Evolutionary conservation across 805 yeast species (phyloP).

Genomic region (Candida jianshihensis): DNA sequence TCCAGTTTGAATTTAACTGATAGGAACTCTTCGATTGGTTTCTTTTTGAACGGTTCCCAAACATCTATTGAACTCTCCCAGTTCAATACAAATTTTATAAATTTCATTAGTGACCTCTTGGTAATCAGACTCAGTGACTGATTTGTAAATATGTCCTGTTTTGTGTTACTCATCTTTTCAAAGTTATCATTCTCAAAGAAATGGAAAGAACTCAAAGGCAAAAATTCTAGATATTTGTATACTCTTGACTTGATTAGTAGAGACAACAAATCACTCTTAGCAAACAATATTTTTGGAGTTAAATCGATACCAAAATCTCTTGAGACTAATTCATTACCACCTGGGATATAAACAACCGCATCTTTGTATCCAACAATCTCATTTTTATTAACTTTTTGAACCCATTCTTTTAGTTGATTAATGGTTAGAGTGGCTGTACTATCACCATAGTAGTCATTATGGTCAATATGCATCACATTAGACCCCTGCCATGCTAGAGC

Average conservation of each 20-base stretch:
- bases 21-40: slow-evolving; percentile 55
- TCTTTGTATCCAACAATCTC: slow-evolving; percentile 41
- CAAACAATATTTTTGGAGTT: slow-evolving; percentile 81
- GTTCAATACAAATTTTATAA: slow-evolving; percentile 76
- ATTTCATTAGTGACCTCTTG: slow-evolving; percentile 84
- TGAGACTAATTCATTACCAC: slow-evolving; percentile 39
- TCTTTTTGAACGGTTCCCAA: slow-evolving; percentile 49
- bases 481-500: slow-evolving; percentile 98
- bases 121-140: slow-evolving; percentile 67
- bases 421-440: slow-evolving; percentile 77
- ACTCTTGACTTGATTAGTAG: slow-evolving; percentile 80
- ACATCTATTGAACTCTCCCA: slow-evolving; percentile 55
- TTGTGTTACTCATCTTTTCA: slow-evolving; percentile 78
- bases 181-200: slow-evolving; percentile 90
- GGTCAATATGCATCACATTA: slow-evolving; percentile 84
- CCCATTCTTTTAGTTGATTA: slow-evolving; percentile 84
- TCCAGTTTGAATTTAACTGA: slow-evolving; percentile 61
- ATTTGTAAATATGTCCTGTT: slow-evolving; percentile 90
- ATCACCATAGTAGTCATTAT: slow-evolving; percentile 84
- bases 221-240: slow-evolving; percentile 86
- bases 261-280: slow-evolving; percentile 79
- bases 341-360: slow-evolving; percentile 77
- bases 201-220: slow-evolving; percentile 81
- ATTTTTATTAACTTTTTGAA: slow-evolving; percentile 50
- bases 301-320: slow-evolving; percentile 84